Conservation (phyloP, 1,284 basidiomycete species). For the Rhodotorula mucilaginosa region DNA sequence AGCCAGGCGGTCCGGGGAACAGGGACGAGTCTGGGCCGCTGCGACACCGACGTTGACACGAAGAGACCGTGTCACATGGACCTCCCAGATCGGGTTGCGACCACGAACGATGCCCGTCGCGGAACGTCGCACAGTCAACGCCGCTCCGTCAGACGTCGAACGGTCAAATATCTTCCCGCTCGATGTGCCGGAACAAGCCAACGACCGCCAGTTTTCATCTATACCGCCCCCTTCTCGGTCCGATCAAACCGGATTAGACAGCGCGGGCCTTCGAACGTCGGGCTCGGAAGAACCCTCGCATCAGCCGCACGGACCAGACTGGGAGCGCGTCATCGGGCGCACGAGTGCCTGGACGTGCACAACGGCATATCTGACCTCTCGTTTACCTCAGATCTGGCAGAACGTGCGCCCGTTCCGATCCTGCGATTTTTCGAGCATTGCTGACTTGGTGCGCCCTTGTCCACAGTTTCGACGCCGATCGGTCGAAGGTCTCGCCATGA, state of each 20-base stretch:
- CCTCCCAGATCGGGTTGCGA: not conserved
- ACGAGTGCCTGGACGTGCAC: slow-evolving; percentile 90
- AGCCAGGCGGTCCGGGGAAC: not conserved
- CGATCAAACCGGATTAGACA: not conserved
- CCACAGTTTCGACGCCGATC: slow-evolving; percentile 79
- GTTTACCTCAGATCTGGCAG: slow-evolving; percentile 94
- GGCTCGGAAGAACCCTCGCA: not conserved
- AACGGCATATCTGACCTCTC: slow-evolving; percentile 81
- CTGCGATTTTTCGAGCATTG: too few species aligned
- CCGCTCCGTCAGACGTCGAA: not conserved
- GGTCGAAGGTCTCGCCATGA: slow-evolving; percentile 90
- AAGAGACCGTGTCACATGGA: not conserved
- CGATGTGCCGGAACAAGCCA: not conserved
- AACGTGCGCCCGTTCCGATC: slow-evolving; percentile 63
- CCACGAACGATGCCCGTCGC: not conserved
- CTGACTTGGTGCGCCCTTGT: not conserved
- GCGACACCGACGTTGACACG: not conserved
- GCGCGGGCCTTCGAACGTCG: not conserved
- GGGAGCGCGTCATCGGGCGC: slow-evolving; percentile 68
- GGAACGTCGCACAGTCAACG: not conserved
- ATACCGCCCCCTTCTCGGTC: not conserved
- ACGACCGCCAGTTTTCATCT: not conserved
- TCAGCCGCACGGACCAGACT: slow-evolving; percentile 9
- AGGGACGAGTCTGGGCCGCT: not conserved
- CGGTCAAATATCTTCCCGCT: slow-evolving; percentile 13